A percentile compares a stretch with the other conserved stretches of the same genome.
Evolutionary conservation across 805 yeast species (phyloP).

Genomic region (Pichia paraexigua): DNA sequence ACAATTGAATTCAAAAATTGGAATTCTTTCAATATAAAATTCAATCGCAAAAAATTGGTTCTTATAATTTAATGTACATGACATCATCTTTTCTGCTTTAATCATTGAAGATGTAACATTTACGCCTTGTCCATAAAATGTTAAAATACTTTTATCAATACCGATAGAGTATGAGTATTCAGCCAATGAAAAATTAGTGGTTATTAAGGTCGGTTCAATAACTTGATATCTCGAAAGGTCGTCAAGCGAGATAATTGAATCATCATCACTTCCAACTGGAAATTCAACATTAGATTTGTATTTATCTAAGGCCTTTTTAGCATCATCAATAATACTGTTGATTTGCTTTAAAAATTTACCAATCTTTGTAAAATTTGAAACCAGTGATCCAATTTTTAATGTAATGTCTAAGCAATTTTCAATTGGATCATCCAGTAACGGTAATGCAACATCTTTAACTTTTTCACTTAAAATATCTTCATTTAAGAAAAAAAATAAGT

Average conservation of each 20-base stretch:
- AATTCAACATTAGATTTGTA: not conserved
- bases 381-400: conserved; percentile 14
- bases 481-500: conserved; percentile 12
- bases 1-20: conserved; percentile 12
- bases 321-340: conserved; percentile 2
- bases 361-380: conserved; percentile 11
- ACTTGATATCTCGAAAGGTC: conserved; percentile 4
- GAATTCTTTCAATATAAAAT: conserved; percentile 4
- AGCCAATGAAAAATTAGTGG: conserved; percentile 15
- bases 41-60: conserved; percentile 8
- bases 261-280: conserved; percentile 1
- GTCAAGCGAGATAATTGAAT: conserved; percentile 2
- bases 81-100: conserved; percentile 11
- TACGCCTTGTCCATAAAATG: conserved; percentile 15
- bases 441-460: conserved; percentile 12
- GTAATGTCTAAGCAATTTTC: conserved; percentile 16
- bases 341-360: conserved; percentile 2
- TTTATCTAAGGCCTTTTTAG: not conserved
- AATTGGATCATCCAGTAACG: conserved; percentile 12
- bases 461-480: conserved; percentile 9
- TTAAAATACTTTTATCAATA: conserved; percentile 16
- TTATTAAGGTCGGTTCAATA: conserved; percentile 12
- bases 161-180: conserved; percentile 17
- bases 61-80: conserved; percentile 17
- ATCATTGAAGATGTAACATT: conserved; percentile 15